Percentiles rank a stretch among this genome's conserved stretches.
These are phyloP conservation scores for Tranzscheliella williamsii DNA, from an alignment of 1,284 basidiomycete genomes.

Conservation along the genomic window DNA sequence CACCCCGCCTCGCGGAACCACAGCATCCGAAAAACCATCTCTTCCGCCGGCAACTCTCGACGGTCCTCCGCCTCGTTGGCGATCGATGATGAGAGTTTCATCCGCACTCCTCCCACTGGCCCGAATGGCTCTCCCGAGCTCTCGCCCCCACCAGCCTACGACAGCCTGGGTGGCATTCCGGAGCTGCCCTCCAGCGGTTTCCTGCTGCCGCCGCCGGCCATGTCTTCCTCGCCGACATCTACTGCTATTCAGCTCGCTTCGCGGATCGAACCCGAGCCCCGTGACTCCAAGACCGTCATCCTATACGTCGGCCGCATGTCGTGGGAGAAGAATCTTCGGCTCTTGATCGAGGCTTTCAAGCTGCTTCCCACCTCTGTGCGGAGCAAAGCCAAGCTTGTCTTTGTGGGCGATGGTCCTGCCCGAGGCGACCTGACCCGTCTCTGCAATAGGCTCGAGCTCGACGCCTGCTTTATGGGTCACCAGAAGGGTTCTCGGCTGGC, in stretches of 20 bases:
- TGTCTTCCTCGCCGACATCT: conserved; percentile 10
- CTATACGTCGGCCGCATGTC: conserved; percentile 64
- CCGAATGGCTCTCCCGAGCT: conserved; percentile 47
- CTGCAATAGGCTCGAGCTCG: conserved; percentile 63
- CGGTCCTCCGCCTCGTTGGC: background rate
- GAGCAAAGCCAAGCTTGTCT: conserved; percentile 64
- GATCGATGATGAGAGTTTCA: conserved; percentile 53
- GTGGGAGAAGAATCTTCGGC: conserved; percentile 69
- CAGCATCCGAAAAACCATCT: background rate
- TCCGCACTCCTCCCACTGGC: conserved; percentile 61
- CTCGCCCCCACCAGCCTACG: conserved; percentile 54
- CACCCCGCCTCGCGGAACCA: background rate
- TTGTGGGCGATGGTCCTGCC: conserved; percentile 68
- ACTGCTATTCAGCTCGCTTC: conserved; percentile 1
- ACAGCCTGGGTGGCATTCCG: conserved; percentile 49
- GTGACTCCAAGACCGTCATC: conserved; percentile 56
- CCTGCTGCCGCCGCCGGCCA: conserved; percentile 46
- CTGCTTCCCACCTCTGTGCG: conserved; percentile 52
- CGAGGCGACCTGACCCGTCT: conserved; percentile 63
- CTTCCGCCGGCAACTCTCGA: background rate
- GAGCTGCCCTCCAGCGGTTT: conserved; percentile 32
- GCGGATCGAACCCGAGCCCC: conserved; percentile 14
- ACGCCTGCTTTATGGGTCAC: conserved; percentile 66
- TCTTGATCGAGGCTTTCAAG: conserved; percentile 65
- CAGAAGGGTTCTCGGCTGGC: conserved; percentile 59